A percentile compares a stretch with the other conserved stretches of the same genome.
Evolutionary conservation across 805 yeast genomes (phyloP).

Genomic region (Suhomyces vadensis): DNA sequence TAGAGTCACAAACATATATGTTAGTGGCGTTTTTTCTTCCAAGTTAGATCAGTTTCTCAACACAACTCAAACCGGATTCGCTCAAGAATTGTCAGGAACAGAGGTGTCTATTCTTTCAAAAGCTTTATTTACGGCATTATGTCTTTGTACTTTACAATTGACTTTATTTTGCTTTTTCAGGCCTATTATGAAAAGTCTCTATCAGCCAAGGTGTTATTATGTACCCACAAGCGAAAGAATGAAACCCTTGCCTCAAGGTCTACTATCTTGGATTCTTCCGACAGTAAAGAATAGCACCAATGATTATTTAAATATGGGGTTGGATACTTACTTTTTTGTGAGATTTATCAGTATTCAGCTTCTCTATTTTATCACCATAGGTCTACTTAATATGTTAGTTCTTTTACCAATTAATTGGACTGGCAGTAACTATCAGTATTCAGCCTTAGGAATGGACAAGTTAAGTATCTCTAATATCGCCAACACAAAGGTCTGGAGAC

Average conservation of each 20-base stretch:
- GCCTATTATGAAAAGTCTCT: conserved; percentile 37
- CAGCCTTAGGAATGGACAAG: conserved; percentile 58
- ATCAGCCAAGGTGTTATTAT: conserved; percentile 55
- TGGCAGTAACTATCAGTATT: conserved; percentile 31
- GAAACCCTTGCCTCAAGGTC: conserved; percentile 39
- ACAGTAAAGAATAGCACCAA: conserved; percentile 41
- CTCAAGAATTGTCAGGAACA: conserved; percentile 59
- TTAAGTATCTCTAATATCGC: conserved; percentile 74
- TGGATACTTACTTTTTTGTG: conserved; percentile 75
- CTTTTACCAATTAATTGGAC: conserved; percentile 63
- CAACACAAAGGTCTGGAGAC: conserved; percentile 45
- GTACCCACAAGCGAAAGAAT: conserved; percentile 43
- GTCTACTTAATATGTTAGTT: conserved; percentile 55
- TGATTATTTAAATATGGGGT: conserved; percentile 53
- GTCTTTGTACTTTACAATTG: conserved; percentile 56
- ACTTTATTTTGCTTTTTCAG: conserved; percentile 39
- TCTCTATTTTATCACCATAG: conserved; percentile 52
- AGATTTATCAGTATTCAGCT: conserved; percentile 57
- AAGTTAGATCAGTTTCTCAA: conserved; percentile 43
- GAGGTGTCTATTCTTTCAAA: conserved; percentile 57
- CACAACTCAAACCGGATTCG: conserved; percentile 57
- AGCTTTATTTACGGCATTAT: conserved; percentile 53
- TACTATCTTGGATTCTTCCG: conserved; percentile 59
- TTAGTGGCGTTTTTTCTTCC: conserved; percentile 30
- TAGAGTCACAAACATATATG: conserved; percentile 26